phyloP scores from a whole-genome alignment of 345 rosid genomes.

The Nephelium lappaceum region DNA sequence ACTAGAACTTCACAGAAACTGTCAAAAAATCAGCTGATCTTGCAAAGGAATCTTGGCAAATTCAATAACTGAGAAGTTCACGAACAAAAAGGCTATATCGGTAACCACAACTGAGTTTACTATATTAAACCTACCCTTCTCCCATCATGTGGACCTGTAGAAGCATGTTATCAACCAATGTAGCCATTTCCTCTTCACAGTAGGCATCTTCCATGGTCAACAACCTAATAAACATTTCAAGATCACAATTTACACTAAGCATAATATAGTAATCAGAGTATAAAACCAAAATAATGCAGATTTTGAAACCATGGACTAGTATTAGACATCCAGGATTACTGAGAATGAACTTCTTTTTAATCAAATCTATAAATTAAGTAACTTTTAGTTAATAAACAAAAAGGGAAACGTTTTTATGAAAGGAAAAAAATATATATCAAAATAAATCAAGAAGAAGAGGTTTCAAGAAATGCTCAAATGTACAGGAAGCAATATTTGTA shows the following conservation, averaged over 20 bases:
- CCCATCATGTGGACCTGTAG: conserved; percentile 64
- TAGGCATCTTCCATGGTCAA: conserved; percentile 73
- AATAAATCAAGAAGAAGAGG: not conserved
- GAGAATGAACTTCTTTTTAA: not conserved
- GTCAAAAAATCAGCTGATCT: conserved; percentile 6
- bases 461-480: not conserved
- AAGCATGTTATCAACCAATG: conserved; percentile 56
- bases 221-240: conserved; percentile 53
- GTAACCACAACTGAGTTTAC: not conserved
- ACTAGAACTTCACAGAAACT: not conserved
- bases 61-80: not conserved
- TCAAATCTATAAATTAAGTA: not conserved
- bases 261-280: conserved; percentile 6
- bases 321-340: not conserved
- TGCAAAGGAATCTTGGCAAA: not conserved
- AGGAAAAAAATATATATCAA: not conserved
- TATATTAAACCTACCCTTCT: conserved; percentile 66
- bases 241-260: conserved; percentile 24
- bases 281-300: not conserved
- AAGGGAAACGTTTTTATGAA: not conserved
- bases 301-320: not conserved
- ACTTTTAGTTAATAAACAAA: not conserved
- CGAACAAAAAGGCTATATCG: too few species aligned
- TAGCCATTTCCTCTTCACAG: conserved; percentile 53
- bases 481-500: not conserved